phyloP scores from a whole-genome alignment of 805 yeast species.

The Candida maesae region DNA sequence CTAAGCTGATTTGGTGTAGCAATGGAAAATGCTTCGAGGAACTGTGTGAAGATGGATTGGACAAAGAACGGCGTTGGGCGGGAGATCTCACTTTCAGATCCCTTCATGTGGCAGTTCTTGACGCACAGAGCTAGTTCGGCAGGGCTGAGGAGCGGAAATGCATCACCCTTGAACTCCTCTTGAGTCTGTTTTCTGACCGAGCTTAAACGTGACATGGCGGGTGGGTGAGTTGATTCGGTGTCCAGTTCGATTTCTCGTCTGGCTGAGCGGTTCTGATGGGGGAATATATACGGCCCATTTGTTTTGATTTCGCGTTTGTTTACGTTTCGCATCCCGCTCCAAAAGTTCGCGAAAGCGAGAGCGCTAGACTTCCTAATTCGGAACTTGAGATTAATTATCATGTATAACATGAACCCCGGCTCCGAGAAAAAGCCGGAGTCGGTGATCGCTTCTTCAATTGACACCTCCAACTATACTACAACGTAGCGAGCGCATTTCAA shows the following conservation, averaged over 20 bases:
- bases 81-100: conserved; percentile 53
- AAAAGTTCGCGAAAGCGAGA: not conserved
- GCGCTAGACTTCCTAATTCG: conserved; percentile 14
- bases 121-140: conserved; percentile 56
- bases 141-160: conserved; percentile 59
- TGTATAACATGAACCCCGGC: not conserved
- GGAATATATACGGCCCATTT: not conserved
- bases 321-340: conserved; percentile 5
- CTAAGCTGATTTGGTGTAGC: conserved; percentile 48
- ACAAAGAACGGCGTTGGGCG: conserved; percentile 58
- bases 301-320: conserved; percentile 9
- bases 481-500: not conserved
- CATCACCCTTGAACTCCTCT: conserved; percentile 47
- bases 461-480: not conserved
- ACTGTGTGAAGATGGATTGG: conserved; percentile 52
- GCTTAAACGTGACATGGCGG: conserved; percentile 19
- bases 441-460: not conserved
- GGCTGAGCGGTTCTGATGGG: not conserved
- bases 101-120: conserved; percentile 57
- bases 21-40: conserved; percentile 60
- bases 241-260: not conserved
- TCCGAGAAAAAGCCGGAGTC: conserved; percentile 1
- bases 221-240: not conserved
- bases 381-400: not conserved
- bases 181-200: conserved; percentile 22